phyloP scores from a whole-genome alignment of 2,329 filamentous ascomycete genomes.

The Aspergillus sp. region DNA sequence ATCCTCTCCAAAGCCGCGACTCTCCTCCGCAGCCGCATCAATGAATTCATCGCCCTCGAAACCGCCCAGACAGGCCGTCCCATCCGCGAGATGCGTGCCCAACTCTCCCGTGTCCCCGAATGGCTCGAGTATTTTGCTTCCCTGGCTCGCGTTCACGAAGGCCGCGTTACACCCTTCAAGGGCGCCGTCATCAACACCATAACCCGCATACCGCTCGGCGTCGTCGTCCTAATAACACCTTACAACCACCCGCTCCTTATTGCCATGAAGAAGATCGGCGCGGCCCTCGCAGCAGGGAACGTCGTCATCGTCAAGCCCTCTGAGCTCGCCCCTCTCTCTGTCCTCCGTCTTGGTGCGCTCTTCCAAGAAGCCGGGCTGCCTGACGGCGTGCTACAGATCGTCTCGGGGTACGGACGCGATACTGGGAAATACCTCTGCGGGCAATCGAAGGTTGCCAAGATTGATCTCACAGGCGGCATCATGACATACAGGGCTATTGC shows the following conservation, averaged over 20 bases:
- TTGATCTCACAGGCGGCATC: constrained; percentile 42
- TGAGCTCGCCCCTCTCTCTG: constrained; percentile 50
- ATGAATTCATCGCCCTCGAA: constrained; percentile 65
- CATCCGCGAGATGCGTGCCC: constrained; percentile 71
- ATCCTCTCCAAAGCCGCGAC: constrained; percentile 65
- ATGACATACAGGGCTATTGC: constrained; percentile 39
- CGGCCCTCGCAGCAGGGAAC: constrained; percentile 47
- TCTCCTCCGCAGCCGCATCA: constrained; percentile 58
- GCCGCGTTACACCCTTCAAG: constrained; percentile 66
- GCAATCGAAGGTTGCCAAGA: constrained; percentile 36
- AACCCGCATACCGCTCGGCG: constrained; percentile 43
- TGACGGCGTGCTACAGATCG: constrained; percentile 48
- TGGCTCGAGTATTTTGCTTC: constrained; percentile 76
- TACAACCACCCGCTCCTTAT: constrained; percentile 47
- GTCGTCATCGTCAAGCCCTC: constrained; percentile 46
- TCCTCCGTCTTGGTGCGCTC: constrained; percentile 44
- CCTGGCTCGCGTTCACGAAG: constrained; percentile 69
- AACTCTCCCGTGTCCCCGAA: constrained; percentile 60
- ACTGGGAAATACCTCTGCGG: constrained; percentile 46
- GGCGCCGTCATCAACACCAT: constrained; percentile 46
- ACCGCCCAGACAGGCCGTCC: constrained; percentile 70
- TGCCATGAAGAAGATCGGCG: constrained; percentile 44
- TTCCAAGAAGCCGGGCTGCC: constrained; percentile 50
- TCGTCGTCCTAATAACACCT: constrained; percentile 45
- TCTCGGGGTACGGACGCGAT: constrained; percentile 58